These are phyloP conservation scores for Fusarium pseudograminearum DNA, from an alignment of 2,329 filamentous ascomycete genomes.

Conservation along the genomic window DNA sequence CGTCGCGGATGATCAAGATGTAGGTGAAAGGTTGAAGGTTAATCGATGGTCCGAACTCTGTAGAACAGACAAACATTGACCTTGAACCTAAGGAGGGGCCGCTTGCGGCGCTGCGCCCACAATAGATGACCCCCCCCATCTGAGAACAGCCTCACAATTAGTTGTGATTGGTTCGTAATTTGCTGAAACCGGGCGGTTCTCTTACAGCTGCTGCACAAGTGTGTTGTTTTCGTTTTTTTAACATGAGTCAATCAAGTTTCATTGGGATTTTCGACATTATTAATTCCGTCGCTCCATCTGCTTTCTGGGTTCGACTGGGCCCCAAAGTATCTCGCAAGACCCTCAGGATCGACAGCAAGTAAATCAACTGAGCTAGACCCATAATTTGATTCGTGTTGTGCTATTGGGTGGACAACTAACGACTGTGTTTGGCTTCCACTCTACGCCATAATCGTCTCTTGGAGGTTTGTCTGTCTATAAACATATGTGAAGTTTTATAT, in stretches of 20 bases:
- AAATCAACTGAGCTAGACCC: slow-evolving; percentile 30
- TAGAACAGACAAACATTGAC: slow-evolving; percentile 31
- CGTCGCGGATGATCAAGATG: slow-evolving; percentile 26
- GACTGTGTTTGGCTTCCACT: not conserved
- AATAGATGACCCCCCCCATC: slow-evolving; percentile 20
- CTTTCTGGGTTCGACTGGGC: not conserved
- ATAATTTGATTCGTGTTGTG: slow-evolving; percentile 40
- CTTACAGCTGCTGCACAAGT: not conserved
- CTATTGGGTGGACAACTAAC: slow-evolving; percentile 28
- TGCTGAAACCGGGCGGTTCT: not conserved
- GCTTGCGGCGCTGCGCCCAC: slow-evolving; percentile 38
- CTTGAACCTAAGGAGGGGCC: slow-evolving; percentile 26
- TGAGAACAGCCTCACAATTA: slow-evolving; percentile 16
- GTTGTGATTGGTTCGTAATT: slow-evolving; percentile 22
- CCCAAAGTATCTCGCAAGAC: not conserved
- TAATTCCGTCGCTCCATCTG: not conserved
- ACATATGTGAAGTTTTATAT: not conserved
- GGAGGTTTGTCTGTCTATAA: not conserved
- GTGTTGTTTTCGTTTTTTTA: not conserved
- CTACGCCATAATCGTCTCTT: not conserved
- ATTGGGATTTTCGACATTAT: not conserved
- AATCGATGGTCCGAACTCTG: not conserved
- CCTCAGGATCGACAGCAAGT: slow-evolving; percentile 23
- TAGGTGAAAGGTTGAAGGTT: slow-evolving; percentile 27
- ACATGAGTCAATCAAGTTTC: not conserved